A percentile compares a stretch with the other conserved stretches of the same genome.
phyloP scores from a whole-genome alignment of 2,329 filamentous ascomycete genomes.

The Atkinsonella hypoxylon region DNA sequence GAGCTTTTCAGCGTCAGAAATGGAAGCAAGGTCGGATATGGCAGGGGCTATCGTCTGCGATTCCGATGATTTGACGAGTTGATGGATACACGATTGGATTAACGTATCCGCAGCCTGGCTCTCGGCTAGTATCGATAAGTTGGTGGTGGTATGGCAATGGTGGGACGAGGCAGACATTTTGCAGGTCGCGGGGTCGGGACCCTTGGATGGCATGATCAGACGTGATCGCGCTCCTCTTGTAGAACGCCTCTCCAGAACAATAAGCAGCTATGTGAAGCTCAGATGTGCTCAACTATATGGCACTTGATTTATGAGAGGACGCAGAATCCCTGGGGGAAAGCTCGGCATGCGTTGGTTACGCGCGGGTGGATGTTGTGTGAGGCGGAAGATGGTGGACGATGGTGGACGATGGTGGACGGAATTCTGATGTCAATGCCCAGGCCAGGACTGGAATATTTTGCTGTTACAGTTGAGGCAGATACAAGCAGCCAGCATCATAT shows the following conservation, averaged over 20 bases:
- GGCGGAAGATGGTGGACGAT: too few species aligned
- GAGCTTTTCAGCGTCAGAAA: slow-evolving; percentile 11
- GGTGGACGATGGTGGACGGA: too few species aligned
- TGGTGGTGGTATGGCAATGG: slow-evolving; percentile 6
- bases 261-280: too few species aligned
- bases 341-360: too few species aligned
- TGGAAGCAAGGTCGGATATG: not conserved
- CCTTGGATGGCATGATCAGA: not conserved
- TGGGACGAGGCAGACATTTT: slow-evolving; percentile 4
- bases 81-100: slow-evolving; percentile 4
- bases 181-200: slow-evolving; percentile 1
- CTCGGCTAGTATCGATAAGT: slow-evolving; percentile 8
- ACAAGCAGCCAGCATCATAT: too few species aligned
- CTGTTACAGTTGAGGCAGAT: too few species aligned
- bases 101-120: slow-evolving; percentile 5
- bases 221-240: not conserved
- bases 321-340: too few species aligned
- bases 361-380: too few species aligned
- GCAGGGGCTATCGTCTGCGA: not conserved
- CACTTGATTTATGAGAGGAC: too few species aligned
- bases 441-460: too few species aligned
- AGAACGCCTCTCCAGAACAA: not conserved
- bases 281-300: too few species aligned
- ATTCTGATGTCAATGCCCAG: too few species aligned
- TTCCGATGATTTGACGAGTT: not conserved